Conservation (phyloP, 176 grass and related monocot genomes). For the Olyra latifolia region DNA sequence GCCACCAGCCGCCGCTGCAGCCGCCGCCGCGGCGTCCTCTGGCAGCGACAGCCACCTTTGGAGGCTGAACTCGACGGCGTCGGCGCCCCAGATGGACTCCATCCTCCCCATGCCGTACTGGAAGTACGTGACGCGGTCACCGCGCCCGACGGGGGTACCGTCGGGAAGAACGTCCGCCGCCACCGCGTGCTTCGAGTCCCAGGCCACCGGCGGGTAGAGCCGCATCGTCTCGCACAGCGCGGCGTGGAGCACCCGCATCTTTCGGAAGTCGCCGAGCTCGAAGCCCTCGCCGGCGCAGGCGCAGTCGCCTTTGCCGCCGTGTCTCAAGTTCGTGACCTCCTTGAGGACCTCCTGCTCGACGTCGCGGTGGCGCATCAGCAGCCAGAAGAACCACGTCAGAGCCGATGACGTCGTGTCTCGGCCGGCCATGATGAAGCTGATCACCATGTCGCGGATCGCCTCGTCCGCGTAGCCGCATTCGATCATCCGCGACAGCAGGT, state of each 20-base stretch:
- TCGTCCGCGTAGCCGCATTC: slow-evolving; percentile 64
- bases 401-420: slow-evolving; percentile 86
- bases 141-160: slow-evolving; percentile 55
- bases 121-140: slow-evolving; percentile 85
- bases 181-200: slow-evolving; percentile 87
- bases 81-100: slow-evolving; percentile 73
- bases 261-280: slow-evolving; percentile 39
- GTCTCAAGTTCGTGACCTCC: slow-evolving; percentile 26
- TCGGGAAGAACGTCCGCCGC: slow-evolving; percentile 70
- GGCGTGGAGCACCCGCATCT: slow-evolving; percentile 73
- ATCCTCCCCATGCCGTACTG: slow-evolving; percentile 96
- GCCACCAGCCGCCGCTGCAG: not conserved
- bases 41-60: slow-evolving; percentile 51
- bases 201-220: slow-evolving; percentile 86
- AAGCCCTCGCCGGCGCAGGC: slow-evolving; percentile 11
- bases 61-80: slow-evolving; percentile 56
- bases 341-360: slow-evolving; percentile 47
- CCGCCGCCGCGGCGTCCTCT: not conserved
- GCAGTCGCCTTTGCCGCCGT: not conserved
- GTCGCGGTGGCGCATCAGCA: slow-evolving; percentile 58
- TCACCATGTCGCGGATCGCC: slow-evolving; percentile 86
- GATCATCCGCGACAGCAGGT: slow-evolving; percentile 84
- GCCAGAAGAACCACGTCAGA: slow-evolving; percentile 97
- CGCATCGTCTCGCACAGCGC: slow-evolving; percentile 91
- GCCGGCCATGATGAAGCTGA: slow-evolving; percentile 92